Percentiles rank a stretch among this genome's conserved stretches.
phyloP scores from a whole-genome alignment of 305 asterid genomes.

The Caryopteris hybrid region DNA sequence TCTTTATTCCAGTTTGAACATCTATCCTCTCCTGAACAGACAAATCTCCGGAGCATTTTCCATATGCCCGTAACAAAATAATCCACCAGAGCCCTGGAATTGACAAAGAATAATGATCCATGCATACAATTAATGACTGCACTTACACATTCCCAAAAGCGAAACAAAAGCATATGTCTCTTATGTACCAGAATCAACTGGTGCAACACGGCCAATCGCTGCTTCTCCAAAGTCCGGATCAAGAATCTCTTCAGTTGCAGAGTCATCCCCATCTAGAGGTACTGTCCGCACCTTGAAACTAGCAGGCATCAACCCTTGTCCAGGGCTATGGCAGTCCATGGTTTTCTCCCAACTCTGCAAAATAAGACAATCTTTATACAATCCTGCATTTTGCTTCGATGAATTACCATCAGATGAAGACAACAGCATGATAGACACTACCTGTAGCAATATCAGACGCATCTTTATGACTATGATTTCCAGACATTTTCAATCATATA shows the following conservation, averaged over 20 bases:
- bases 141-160: background rate
- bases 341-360: slow-evolving; percentile 82
- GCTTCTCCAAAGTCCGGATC: slow-evolving; percentile 89
- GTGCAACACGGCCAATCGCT: slow-evolving; percentile 81
- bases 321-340: slow-evolving; percentile 80
- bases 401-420: background rate
- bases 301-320: slow-evolving; percentile 81
- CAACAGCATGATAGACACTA: background rate
- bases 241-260: slow-evolving; percentile 60
- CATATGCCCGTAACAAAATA: slow-evolving; percentile 71
- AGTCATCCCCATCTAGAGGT: slow-evolving; percentile 56
- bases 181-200: slow-evolving; percentile 65
- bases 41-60: slow-evolving; percentile 64
- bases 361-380: background rate
- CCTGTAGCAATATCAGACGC: background rate
- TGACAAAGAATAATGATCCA: background rate
- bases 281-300: slow-evolving; percentile 71
- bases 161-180: slow-evolving; percentile 5
- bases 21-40: slow-evolving; percentile 68
- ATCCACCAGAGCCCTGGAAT: slow-evolving; percentile 80
- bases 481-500: background rate
- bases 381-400: background rate
- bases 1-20: slow-evolving; percentile 77
- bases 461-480: background rate
- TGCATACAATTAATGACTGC: background rate